Percentiles rank a stretch among this genome's conserved stretches.
Conservation (phyloP, 2,329 filamentous ascomycete genomes). For the Penicillium janthinellum region DNA sequence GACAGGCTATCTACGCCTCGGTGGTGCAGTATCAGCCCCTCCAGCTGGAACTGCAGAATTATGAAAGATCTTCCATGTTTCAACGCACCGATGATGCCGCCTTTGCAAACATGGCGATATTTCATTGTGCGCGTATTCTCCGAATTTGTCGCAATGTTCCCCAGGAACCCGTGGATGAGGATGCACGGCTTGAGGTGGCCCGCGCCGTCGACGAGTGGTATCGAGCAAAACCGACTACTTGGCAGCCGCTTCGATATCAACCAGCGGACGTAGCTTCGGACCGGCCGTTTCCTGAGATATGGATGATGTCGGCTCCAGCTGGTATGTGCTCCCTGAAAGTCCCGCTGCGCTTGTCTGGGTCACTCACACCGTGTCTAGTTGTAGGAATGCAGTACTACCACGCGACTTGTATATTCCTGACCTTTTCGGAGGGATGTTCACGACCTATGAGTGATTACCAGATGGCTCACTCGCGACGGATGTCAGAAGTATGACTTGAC, state of each 20-base stretch:
- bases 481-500: constrained; percentile 29
- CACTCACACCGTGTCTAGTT: constrained; percentile 23
- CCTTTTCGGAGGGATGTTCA: constrained; percentile 29
- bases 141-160: constrained; percentile 30
- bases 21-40: constrained; percentile 41
- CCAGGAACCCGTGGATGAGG: constrained; percentile 22
- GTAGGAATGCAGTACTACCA: constrained; percentile 45
- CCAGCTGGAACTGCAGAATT: constrained; percentile 43
- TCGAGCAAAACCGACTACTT: constrained; percentile 32
- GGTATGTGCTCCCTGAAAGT: constrained; percentile 23
- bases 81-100: constrained; percentile 41
- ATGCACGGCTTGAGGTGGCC: constrained; percentile 28
- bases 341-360: background rate
- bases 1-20: constrained; percentile 47
- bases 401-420: constrained; percentile 34
- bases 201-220: constrained; percentile 36
- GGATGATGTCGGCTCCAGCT: constrained; percentile 40
- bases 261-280: constrained; percentile 24
- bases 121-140: constrained; percentile 44
- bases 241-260: constrained; percentile 38
- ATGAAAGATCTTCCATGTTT: constrained; percentile 42
- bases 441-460: constrained; percentile 30
- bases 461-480: constrained; percentile 27
- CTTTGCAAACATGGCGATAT: constrained; percentile 43
- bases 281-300: constrained; percentile 39